Evolutionary conservation across 345 rosid genomes (phyloP).

Genomic region (Mercurialis annua): DNA sequence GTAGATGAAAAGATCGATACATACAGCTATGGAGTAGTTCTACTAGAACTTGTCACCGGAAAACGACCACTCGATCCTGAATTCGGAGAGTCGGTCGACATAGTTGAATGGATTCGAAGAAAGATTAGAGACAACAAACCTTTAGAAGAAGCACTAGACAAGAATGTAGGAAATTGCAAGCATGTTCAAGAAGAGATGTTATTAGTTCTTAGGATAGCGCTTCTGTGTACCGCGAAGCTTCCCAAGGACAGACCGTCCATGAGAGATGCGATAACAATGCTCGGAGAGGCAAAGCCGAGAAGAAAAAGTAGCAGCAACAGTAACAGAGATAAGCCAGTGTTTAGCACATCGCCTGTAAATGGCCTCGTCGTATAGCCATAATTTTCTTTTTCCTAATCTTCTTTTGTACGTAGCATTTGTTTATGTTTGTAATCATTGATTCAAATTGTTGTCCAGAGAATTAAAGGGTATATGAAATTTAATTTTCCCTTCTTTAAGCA

Average conservation of each 20-base stretch:
- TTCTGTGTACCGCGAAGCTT: slow-evolving; percentile 79
- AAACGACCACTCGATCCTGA: slow-evolving; percentile 59
- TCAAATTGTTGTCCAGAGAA: slow-evolving; percentile 17
- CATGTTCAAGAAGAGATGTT: slow-evolving; percentile 96
- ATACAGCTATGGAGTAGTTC: slow-evolving; percentile 83
- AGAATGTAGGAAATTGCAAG: slow-evolving; percentile 64
- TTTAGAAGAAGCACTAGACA: slow-evolving; percentile 68
- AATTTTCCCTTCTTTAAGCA: slow-evolving; percentile 8
- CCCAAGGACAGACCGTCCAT: slow-evolving; percentile 91
- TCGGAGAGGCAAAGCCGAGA: slow-evolving; percentile 87
- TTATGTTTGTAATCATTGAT: slow-evolving; percentile 30
- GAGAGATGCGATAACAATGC: slow-evolving; percentile 89
- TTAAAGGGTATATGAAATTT: slow-evolving; percentile 11
- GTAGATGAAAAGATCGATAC: slow-evolving; percentile 94
- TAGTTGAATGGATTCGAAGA: slow-evolving; percentile 71
- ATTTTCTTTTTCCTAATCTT: slow-evolving; percentile 32
- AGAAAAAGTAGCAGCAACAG: slow-evolving; percentile 66
- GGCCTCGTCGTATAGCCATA: slow-evolving; percentile 40
- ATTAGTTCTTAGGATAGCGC: slow-evolving; percentile 73
- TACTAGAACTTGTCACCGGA: slow-evolving; percentile 78
- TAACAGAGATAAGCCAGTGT: slow-evolving; percentile 50
- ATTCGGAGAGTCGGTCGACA: slow-evolving; percentile 65
- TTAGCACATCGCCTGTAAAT: slow-evolving; percentile 71
- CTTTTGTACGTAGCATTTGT: slow-evolving; percentile 43
- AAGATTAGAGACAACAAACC: slow-evolving; percentile 59